Conservation (phyloP, 495 filamentous ascomycete genomes). For the Elaphomyces granulatus region DNA sequence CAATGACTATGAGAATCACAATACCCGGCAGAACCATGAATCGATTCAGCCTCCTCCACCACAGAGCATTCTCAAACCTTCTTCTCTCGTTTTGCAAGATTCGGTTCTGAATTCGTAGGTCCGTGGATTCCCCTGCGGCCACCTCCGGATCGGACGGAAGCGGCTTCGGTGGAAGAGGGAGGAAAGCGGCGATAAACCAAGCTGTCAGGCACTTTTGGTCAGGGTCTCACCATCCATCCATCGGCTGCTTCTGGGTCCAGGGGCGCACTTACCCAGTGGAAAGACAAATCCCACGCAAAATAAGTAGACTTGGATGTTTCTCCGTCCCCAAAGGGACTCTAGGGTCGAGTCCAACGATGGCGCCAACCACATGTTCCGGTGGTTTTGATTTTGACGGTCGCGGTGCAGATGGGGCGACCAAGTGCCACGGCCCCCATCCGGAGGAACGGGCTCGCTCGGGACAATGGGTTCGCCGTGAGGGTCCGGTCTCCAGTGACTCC, state of each 20-base stretch:
- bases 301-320: conserved; percentile 72
- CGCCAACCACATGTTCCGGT: conserved; percentile 49
- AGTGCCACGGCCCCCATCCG: conserved; percentile 21
- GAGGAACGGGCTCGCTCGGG: conserved; percentile 1
- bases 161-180: conserved; percentile 56
- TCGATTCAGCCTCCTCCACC: conserved; percentile 89
- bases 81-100: conserved; percentile 39
- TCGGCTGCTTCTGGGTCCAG: not conserved
- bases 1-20: conserved; percentile 58
- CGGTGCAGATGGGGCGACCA: conserved; percentile 65
- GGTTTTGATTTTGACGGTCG: conserved; percentile 40
- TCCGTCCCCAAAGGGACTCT: conserved; percentile 43
- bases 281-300: conserved; percentile 82
- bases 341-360: conserved; percentile 51
- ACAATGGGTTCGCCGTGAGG: not conserved
- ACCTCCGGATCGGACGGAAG: conserved; percentile 19
- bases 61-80: conserved; percentile 65
- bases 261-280: conserved; percentile 50
- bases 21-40: conserved; percentile 71
- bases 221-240: too few species aligned
- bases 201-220: too few species aligned
- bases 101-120: conserved; percentile 31
- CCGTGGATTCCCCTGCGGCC: conserved; percentile 19
- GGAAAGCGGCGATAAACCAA: conserved; percentile 75
- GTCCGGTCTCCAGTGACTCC: conserved; percentile 28